A percentile compares a stretch with the other conserved stretches of the same genome.
phyloP scores from a whole-genome alignment of 2,329 filamentous ascomycete genomes.

The Cryphonectria nitschkei region DNA sequence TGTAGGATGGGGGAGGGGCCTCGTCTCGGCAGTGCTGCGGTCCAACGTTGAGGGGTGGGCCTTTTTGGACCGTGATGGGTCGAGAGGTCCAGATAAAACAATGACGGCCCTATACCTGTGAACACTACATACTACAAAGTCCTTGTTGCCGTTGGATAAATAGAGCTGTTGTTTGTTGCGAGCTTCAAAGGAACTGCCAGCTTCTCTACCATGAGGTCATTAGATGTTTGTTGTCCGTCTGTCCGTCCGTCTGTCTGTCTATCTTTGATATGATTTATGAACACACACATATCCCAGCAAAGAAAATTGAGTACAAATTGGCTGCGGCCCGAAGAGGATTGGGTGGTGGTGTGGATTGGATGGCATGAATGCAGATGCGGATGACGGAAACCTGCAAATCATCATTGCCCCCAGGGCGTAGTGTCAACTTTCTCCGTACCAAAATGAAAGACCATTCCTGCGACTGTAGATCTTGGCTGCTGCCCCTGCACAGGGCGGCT shows the following conservation, averaged over 20 bases:
- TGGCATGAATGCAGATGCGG: not conserved
- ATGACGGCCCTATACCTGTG: not conserved
- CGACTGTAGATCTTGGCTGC: not conserved
- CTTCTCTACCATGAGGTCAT: too few relatives aligned
- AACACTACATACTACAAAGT: not conserved
- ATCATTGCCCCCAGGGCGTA: not conserved
- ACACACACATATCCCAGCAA: not conserved
- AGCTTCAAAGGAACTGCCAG: too few relatives aligned
- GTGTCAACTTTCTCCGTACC: not conserved
- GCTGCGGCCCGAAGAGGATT: slow-evolving; percentile 15
- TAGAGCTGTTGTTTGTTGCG: too few relatives aligned
- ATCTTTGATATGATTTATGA: not conserved
- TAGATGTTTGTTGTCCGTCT: too few relatives aligned
- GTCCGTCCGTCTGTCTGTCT: not conserved
- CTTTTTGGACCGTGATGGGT: not conserved
- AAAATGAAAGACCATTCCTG: slow-evolving; percentile 7
- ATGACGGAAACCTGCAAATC: slow-evolving; percentile 21
- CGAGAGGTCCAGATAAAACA: too few relatives aligned
- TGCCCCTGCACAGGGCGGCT: not conserved
- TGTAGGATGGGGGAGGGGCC: not conserved
- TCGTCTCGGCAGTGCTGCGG: slow-evolving; percentile 2
- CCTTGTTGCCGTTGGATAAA: not conserved
- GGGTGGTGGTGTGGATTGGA: not conserved
- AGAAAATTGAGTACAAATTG: not conserved
- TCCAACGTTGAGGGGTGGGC: not conserved